phyloP scores from a whole-genome alignment of 164 flowering plant genomes.

The Vitis vinifera region ASM3070453v1 NC_081812.1:262501-263000 shows the following conservation, averaged over 20 bases:
- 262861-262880: slow-evolving; percentile 52
- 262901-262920: slow-evolving; percentile 65
- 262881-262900: slow-evolving; percentile 49
- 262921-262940: slow-evolving; percentile 63
- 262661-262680: slow-evolving; percentile 83
- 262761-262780: slow-evolving; percentile 89
- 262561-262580: slow-evolving; percentile 52
- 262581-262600: slow-evolving; percentile 57
- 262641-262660: slow-evolving; percentile 64
- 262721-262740: slow-evolving; percentile 61
- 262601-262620: slow-evolving; percentile 82
- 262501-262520: slow-evolving; percentile 88
- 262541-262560: slow-evolving; percentile 65
- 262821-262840: slow-evolving; percentile 61
- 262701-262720: slow-evolving; percentile 54
- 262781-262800: slow-evolving; percentile 65
- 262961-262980: slow-evolving; percentile 95
- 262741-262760: slow-evolving; percentile 58
- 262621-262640: slow-evolving; percentile 76
- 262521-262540: slow-evolving; percentile 52
- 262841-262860: slow-evolving; percentile 70
- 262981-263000: slow-evolving; percentile 96
- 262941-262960: slow-evolving; percentile 70
- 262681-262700: slow-evolving; percentile 73
- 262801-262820: slow-evolving; percentile 94